phyloP scores from a whole-genome alignment of 2,329 filamentous ascomycete genomes.

The Emergomyces africanus region DNA sequence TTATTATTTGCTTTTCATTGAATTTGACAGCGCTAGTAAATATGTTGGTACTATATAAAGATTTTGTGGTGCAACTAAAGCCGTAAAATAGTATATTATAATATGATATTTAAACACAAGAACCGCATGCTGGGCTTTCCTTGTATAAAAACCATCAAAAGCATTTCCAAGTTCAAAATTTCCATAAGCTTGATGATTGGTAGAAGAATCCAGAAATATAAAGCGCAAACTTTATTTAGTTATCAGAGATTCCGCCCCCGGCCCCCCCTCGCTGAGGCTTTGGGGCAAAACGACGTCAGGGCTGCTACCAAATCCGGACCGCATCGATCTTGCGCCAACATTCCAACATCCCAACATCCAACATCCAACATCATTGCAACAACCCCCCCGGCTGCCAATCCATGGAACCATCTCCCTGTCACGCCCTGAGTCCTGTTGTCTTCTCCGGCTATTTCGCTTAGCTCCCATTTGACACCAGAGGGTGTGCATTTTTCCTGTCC shows the following conservation, averaged over 20 bases:
- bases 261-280: too few species aligned
- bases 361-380: not conserved
- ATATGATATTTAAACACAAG: too few species aligned
- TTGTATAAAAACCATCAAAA: too few species aligned
- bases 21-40: not conserved
- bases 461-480: not conserved
- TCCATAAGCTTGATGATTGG: too few species aligned
- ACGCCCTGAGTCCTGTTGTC: not conserved
- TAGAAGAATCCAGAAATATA: too few species aligned
- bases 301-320: not conserved
- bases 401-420: not conserved
- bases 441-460: not conserved
- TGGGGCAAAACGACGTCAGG: slow-evolving; percentile 1
- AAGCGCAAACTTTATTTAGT: too few species aligned
- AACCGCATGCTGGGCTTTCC: too few species aligned
- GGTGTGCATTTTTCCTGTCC: too few species aligned
- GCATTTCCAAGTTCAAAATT: too few species aligned
- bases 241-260: too few species aligned
- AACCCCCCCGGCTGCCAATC: not conserved
- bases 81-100: too few species aligned
- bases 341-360: too few species aligned
- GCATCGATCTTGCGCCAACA: not conserved
- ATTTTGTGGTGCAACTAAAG: not conserved
- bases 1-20: not conserved
- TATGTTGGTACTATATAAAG: not conserved